Evolutionary conservation across 2,329 filamentous ascomycete species (phyloP).

Genomic region (Neofusicoccum sp.): DNA sequence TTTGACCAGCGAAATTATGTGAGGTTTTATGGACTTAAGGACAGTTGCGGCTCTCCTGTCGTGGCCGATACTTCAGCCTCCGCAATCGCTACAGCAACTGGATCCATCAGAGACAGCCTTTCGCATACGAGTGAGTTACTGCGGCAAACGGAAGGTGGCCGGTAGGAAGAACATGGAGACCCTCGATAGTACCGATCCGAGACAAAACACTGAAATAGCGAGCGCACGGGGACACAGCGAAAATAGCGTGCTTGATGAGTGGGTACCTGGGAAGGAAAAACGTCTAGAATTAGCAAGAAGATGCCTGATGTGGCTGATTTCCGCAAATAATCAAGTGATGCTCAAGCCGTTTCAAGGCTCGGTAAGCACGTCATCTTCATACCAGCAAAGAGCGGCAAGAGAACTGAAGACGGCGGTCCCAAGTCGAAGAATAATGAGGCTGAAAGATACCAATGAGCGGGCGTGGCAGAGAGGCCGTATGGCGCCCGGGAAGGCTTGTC

Average conservation of each 20-base stretch:
- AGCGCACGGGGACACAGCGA: background rate
- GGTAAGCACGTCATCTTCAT: background rate
- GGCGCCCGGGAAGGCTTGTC: slow-evolving; percentile 2
- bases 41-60: background rate
- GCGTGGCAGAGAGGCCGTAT: background rate
- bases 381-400: background rate
- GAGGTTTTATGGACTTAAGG: slow-evolving; percentile 3
- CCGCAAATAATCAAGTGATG: background rate
- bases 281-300: background rate
- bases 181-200: background rate
- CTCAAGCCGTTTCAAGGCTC: slow-evolving; percentile 7
- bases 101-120: background rate
- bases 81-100: slow-evolving; percentile 3
- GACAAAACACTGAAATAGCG: background rate
- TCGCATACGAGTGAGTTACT: background rate
- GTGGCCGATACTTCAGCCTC: background rate
- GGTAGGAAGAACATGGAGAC: background rate
- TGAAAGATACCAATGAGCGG: background rate
- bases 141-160: background rate
- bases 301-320: background rate
- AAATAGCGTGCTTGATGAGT: background rate
- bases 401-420: background rate
- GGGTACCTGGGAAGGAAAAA: background rate
- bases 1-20: background rate
- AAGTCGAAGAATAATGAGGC: slow-evolving; percentile 7